phyloP scores from a whole-genome alignment of 2,329 filamentous ascomycete genomes.

The Tolypocladium cylindrosporum region DNA sequence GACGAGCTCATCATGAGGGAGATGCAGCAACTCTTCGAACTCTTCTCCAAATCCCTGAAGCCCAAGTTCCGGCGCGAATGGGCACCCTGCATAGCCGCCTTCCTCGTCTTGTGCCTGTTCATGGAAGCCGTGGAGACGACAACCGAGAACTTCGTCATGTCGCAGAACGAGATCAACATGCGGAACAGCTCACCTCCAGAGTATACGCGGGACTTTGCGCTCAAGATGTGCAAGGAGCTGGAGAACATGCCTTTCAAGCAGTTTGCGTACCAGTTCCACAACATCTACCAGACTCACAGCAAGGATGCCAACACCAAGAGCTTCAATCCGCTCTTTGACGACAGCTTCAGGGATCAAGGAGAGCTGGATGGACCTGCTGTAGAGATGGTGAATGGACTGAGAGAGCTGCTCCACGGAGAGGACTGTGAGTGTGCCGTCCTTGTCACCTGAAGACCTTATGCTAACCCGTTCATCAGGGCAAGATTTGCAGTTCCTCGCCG shows the following conservation, averaged over 20 bases:
- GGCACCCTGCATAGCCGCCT: conserved; percentile 47
- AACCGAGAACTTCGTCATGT: conserved; percentile 40
- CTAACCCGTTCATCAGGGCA: conserved; percentile 16
- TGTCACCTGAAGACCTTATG: not conserved
- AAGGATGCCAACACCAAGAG: conserved; percentile 36
- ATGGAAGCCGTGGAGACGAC: conserved; percentile 48
- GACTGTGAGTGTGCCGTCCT: conserved; percentile 29
- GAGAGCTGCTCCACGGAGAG: conserved; percentile 30
- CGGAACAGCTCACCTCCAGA: conserved; percentile 24
- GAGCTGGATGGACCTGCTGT: conserved; percentile 36
- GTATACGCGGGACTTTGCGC: conserved; percentile 32
- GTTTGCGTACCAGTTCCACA: conserved; percentile 50
- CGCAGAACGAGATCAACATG: conserved; percentile 38
- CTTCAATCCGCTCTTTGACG: conserved; percentile 46
- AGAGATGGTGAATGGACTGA: conserved; percentile 35
- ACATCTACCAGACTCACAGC: conserved; percentile 47
- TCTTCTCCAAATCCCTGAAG: conserved; percentile 43
- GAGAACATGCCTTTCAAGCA: conserved; percentile 52
- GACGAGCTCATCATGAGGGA: conserved; percentile 45
- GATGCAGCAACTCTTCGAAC: conserved; percentile 40
- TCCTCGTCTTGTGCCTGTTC: conserved; percentile 46
- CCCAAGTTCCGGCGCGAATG: conserved; percentile 42
- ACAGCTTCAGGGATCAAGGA: conserved; percentile 25
- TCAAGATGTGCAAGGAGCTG: conserved; percentile 37
- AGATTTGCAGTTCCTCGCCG: conserved; percentile 31